These are phyloP conservation scores for Coccomyxa subellipsoidea DNA, from an alignment of 163 green algal species.

Conservation along the genomic window DNA sequence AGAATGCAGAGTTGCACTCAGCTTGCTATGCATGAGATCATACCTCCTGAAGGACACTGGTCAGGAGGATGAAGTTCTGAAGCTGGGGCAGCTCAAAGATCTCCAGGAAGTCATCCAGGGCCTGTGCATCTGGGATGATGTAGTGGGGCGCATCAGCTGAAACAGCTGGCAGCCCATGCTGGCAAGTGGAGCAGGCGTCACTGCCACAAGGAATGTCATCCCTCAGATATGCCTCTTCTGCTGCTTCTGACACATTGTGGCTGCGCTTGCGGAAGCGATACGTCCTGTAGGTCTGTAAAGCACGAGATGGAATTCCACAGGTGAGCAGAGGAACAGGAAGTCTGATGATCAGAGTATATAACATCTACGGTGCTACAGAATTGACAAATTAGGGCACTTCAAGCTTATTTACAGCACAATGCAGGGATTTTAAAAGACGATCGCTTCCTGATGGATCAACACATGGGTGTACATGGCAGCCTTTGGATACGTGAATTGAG, in stretches of 20 bases:
- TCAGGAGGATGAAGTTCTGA: constrained; percentile 43
- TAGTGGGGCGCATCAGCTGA: constrained; percentile 27
- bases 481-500: not conserved
- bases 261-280: constrained; percentile 10
- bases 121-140: constrained; percentile 40
- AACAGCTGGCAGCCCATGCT: constrained; percentile 10
- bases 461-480: too few relatives aligned
- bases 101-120: constrained; percentile 45
- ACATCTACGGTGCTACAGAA: too few relatives aligned
- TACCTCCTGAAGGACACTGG: constrained; percentile 35
- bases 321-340: too few relatives aligned
- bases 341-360: too few relatives aligned
- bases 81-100: constrained; percentile 59
- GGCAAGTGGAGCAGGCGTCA: constrained; percentile 16
- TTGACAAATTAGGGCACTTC: too few relatives aligned
- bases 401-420: too few relatives aligned
- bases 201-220: constrained; percentile 48
- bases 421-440: too few relatives aligned
- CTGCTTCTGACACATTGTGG: not conserved
- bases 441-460: too few relatives aligned
- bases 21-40: not conserved
- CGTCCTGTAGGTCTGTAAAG: not conserved
- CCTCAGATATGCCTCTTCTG: constrained; percentile 49
- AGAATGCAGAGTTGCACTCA: not conserved
- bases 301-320: too few relatives aligned